phyloP scores from a whole-genome alignment of 1,284 basidiomycete genomes.

The Xerocomus minutiporus region DNA sequence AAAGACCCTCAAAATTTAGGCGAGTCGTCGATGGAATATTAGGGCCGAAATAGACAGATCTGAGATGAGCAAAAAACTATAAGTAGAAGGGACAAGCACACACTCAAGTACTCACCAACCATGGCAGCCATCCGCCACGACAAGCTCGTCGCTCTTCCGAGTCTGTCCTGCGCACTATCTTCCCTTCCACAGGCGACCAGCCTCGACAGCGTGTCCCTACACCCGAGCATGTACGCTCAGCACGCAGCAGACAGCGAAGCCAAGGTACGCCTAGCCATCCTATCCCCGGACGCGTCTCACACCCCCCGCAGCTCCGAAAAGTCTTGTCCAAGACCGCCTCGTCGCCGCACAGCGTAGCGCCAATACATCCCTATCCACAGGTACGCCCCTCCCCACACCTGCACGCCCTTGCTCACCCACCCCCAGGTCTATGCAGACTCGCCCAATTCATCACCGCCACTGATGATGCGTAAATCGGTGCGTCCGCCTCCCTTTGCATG shows the following conservation, averaged over 20 bases:
- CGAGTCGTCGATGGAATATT: slow-evolving; percentile 7
- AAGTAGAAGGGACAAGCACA: neutral
- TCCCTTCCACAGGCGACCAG: slow-evolving; percentile 65
- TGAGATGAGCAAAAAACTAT: slow-evolving; percentile 14
- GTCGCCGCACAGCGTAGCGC: slow-evolving; percentile 28
- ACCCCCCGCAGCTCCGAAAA: slow-evolving; percentile 42
- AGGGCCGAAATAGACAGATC: slow-evolving; percentile 9
- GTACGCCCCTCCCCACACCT: slow-evolving; percentile 32
- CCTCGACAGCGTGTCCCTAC: slow-evolving; percentile 58
- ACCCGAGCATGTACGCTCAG: slow-evolving; percentile 63
- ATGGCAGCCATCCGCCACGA: slow-evolving; percentile 35
- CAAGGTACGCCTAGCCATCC: slow-evolving; percentile 45
- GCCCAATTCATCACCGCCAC: slow-evolving; percentile 38
- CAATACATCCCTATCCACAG: slow-evolving; percentile 34
- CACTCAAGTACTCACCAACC: neutral
- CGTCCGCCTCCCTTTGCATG: slow-evolving; percentile 13
- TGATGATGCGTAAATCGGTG: slow-evolving; percentile 55
- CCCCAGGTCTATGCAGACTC: slow-evolving; percentile 37
- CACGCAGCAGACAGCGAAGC: slow-evolving; percentile 67
- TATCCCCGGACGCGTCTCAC: slow-evolving; percentile 9
- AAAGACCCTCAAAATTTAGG: slow-evolving; percentile 30
- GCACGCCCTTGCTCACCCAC: slow-evolving; percentile 6
- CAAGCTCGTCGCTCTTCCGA: slow-evolving; percentile 63
- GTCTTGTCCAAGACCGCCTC: slow-evolving; percentile 46
- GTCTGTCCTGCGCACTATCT: slow-evolving; percentile 60